Evolutionary conservation across 2,329 filamentous ascomycete genomes (phyloP), one percentile per base, ranked within the genome.

Genomic region (Alternaria brassicae): DNA sequence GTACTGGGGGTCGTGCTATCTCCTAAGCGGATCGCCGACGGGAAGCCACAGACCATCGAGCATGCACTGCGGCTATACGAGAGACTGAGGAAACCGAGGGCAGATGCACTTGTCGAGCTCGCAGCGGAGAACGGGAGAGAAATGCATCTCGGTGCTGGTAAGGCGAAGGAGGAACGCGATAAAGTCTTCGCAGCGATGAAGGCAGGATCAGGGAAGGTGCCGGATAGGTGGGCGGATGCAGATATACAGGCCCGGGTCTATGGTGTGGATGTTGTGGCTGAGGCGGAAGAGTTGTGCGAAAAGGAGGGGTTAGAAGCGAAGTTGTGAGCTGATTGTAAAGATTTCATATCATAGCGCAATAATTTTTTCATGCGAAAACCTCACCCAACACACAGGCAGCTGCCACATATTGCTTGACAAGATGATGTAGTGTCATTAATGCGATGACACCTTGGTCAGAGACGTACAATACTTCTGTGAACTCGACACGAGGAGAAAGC

Each of bases 101-200:
- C 86, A 0, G 85, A 88, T 69, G 78, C 80, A 1, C 76, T 88
- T 4, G 85, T 87, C 0, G 84, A 85, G 42, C 72, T 87, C 39
- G 86, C 85, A 0, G 84, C 85, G 1, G 82, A 83, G 17, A 83
- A 78, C 37, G 85, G 86, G 3, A 74, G 82, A 23, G 80, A 79
- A 1, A 72, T 88, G 75, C 86, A 88, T 75, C 71, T 88, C 21
- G 85, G 85, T 2, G 82, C 85, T 5, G 86, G 86, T 5, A 83
- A 81, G 36, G 86, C 84, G 7, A 86, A 87, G 76, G 83, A 85
- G 66, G 83, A 86, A 72, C 77, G 85, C 4, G 85, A 88, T 63
- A 82, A 79, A 71, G 78, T 82, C 51, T 88, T 88, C 54, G 83
- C 77, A 2, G 80, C 78, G 10, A 59, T 83, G 57, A 82, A 80